A percentile compares a stretch with the other conserved stretches of the same genome.
These are phyloP conservation scores for Coemansia sp. DNA, from an alignment of 192 early-diverging fungal species.

Conservation along the genomic window DNA sequence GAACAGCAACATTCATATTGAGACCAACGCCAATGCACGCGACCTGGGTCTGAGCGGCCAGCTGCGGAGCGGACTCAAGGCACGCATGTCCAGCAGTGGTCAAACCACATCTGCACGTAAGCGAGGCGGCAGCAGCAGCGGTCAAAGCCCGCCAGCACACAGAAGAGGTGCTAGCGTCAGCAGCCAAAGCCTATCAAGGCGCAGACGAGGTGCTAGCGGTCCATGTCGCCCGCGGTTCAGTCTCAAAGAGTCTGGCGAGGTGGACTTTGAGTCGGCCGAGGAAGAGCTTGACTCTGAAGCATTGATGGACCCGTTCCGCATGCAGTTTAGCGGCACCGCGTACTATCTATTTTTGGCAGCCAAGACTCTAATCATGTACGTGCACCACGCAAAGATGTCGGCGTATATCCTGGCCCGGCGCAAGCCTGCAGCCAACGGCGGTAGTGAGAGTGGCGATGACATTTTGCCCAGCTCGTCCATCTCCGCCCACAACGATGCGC, in stretches of 20 bases:
- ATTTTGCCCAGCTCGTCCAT: constrained; percentile 36
- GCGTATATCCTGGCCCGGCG: constrained; percentile 48
- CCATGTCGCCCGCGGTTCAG: constrained; percentile 14
- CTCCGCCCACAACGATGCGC: constrained; percentile 15
- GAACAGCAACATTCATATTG: constrained; percentile 54
- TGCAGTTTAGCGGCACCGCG: constrained; percentile 39
- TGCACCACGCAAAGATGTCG: constrained; percentile 53
- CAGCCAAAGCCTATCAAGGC: background rate
- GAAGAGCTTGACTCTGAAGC: constrained; percentile 12
- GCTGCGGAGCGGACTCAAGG: background rate
- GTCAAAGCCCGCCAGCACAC: background rate
- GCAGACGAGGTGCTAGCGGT: constrained; percentile 11
- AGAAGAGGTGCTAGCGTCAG: constrained; percentile 7
- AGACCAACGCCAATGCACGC: constrained; percentile 50
- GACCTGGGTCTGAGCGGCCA: background rate
- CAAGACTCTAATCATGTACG: constrained; percentile 54
- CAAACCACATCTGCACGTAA: background rate
- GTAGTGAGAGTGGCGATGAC: constrained; percentile 9
- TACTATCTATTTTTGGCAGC: constrained; percentile 52
- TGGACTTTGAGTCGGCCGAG: constrained; percentile 31
- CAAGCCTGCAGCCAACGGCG: constrained; percentile 8
- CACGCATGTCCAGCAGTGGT: background rate
- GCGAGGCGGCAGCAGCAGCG: constrained; percentile 9
- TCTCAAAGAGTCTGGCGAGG: constrained; percentile 21
- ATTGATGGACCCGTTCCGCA: constrained; percentile 40